Percentiles rank a stretch among this genome's conserved stretches.
These are phyloP conservation scores for Limtongozyma cylindracea DNA, from an alignment of 805 yeast genomes.

Conservation along the genomic window DNA sequence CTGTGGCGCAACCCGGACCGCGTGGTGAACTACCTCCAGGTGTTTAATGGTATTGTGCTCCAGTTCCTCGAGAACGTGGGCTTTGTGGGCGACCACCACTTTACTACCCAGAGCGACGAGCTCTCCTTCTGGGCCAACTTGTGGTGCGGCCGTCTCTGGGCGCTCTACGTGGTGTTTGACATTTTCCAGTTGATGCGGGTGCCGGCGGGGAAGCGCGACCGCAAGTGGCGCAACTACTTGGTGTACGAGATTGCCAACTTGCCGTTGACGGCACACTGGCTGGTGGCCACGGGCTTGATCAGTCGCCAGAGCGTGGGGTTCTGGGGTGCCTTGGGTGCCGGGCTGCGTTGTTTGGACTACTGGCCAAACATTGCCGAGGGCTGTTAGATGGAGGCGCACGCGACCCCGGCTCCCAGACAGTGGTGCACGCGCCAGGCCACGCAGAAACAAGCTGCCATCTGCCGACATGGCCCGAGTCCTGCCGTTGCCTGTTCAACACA, in stretches of 20 bases:
- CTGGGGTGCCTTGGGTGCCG: conserved; percentile 13
- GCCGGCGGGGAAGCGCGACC: conserved; percentile 12
- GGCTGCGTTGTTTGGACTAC: conserved; percentile 12
- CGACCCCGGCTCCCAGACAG: too few relatives aligned
- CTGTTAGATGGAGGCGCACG: too few relatives aligned
- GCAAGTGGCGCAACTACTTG: conserved; percentile 9
- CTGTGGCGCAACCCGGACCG: conserved; percentile 8
- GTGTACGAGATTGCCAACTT: conserved; percentile 13
- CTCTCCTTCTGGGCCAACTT: conserved; percentile 15
- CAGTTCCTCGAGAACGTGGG: conserved; percentile 17
- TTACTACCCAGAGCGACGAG: conserved; percentile 16
- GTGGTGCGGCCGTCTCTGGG: conserved; percentile 20
- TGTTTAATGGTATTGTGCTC: conserved; percentile 13
- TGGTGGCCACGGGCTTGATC: conserved; percentile 16
- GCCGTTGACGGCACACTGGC: conserved; percentile 18
- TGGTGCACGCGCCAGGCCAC: too few relatives aligned
- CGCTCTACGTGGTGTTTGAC: conserved; percentile 12
- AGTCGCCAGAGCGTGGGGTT: conserved; percentile 17
- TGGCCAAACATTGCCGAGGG: conserved; percentile 1
- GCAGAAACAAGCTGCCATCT: too few relatives aligned
- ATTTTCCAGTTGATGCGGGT: conserved; percentile 13
- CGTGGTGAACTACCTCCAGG: conserved; percentile 11
- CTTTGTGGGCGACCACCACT: conserved; percentile 18
- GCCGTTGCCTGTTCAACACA: too few relatives aligned
- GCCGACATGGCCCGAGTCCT: too few relatives aligned